phyloP scores from a whole-genome alignment of 148 eudicot genomes.

The Limonium bicolor region DNA sequence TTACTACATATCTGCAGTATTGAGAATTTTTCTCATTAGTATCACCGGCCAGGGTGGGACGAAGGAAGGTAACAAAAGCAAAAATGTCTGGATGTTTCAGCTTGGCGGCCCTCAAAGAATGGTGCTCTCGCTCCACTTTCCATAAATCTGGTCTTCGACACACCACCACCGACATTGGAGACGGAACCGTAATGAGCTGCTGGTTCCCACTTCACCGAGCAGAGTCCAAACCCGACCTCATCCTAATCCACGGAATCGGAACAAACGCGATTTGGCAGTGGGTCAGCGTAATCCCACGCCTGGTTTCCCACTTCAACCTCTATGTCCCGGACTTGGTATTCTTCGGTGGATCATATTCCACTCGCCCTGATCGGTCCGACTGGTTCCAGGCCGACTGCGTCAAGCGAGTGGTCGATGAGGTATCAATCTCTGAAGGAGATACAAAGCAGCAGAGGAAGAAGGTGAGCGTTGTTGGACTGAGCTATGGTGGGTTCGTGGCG shows the following conservation, averaged over 20 bases:
- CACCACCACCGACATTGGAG: constrained; percentile 39
- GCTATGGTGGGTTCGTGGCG: constrained; percentile 89
- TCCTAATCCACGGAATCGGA: constrained; percentile 78
- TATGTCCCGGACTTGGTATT: constrained; percentile 78
- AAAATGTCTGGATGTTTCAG: constrained; percentile 51
- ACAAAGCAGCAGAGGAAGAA: not conserved
- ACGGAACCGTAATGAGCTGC: constrained; percentile 64
- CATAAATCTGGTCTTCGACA: constrained; percentile 44
- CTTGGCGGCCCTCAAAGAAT: constrained; percentile 27
- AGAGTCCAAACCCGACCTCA: constrained; percentile 30
- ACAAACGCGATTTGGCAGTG: constrained; percentile 80
- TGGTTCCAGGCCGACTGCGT: constrained; percentile 70
- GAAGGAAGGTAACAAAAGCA: too few relatives aligned
- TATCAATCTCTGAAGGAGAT: constrained; percentile 9
- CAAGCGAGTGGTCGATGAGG: constrained; percentile 37
- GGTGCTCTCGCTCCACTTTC: constrained; percentile 30
- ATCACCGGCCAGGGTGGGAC: too few relatives aligned
- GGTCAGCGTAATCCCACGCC: constrained; percentile 14
- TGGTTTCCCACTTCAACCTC: constrained; percentile 51
- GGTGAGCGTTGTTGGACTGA: constrained; percentile 50
- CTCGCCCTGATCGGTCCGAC: constrained; percentile 53
- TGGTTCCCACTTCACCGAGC: constrained; percentile 57
- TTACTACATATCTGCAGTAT: too few relatives aligned
- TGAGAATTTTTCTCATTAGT: too few relatives aligned
- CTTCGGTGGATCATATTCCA: constrained; percentile 66